A percentile compares a stretch with the other conserved stretches of the same genome.
These are phyloP conservation scores for Ustilago tritici DNA, from an alignment of 1,284 basidiomycete species.

Conservation along the genomic window DNA sequence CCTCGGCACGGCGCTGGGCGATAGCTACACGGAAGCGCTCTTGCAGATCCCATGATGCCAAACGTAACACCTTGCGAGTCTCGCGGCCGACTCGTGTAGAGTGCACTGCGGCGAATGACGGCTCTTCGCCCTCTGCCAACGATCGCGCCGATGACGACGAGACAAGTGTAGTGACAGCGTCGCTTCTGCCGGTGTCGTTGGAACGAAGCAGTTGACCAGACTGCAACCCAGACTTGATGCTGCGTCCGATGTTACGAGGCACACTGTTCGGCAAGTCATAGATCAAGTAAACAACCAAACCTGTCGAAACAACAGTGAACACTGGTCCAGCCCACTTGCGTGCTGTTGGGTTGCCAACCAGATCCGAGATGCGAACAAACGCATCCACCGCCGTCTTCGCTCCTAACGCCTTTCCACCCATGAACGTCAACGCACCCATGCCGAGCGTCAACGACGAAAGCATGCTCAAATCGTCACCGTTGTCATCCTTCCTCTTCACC, in stretches of 20 bases:
- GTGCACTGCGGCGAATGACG: slow-evolving; percentile 78
- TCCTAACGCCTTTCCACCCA: slow-evolving; percentile 83
- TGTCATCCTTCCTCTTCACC: slow-evolving; percentile 70
- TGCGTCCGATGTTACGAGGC: slow-evolving; percentile 78
- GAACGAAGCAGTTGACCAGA: slow-evolving; percentile 27
- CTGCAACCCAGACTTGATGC: slow-evolving; percentile 54
- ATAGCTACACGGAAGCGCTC: slow-evolving; percentile 85
- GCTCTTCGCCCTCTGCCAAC: slow-evolving; percentile 17
- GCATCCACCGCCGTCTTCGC: slow-evolving; percentile 64
- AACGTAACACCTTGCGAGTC: slow-evolving; percentile 90
- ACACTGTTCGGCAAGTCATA: slow-evolving; percentile 89
- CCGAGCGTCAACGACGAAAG: slow-evolving; percentile 59
- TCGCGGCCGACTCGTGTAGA: slow-evolving; percentile 82
- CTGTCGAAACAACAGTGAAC: slow-evolving; percentile 79
- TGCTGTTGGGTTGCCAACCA: slow-evolving; percentile 84
- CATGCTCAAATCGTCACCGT: slow-evolving; percentile 70
- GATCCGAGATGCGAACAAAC: slow-evolving; percentile 71
- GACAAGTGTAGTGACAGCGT: slow-evolving; percentile 6
- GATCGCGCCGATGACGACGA: slow-evolving; percentile 11
- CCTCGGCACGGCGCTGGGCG: slow-evolving; percentile 77
- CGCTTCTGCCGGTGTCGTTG: slow-evolving; percentile 13
- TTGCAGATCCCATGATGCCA: slow-evolving; percentile 91
- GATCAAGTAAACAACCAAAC: slow-evolving; percentile 84
- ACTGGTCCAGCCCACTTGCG: slow-evolving; percentile 90
- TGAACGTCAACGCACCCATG: slow-evolving; percentile 85